Evolutionary conservation across 768 basidiomycete genomes (phyloP).

Genomic region (Inosperma sp.): DNA sequence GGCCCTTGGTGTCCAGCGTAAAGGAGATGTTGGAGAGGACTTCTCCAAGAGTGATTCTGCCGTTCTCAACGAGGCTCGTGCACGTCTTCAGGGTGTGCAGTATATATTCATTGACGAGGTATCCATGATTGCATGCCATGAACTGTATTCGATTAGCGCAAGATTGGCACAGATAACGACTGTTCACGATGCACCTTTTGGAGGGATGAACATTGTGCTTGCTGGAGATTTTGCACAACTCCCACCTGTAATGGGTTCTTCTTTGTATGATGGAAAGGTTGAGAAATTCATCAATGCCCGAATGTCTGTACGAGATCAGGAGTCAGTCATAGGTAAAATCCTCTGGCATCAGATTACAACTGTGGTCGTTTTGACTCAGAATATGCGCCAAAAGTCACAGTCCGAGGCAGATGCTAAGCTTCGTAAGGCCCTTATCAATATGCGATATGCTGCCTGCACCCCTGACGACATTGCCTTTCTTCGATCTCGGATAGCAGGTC

Average conservation of each 20-base stretch:
- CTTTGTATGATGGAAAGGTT: constrained; percentile 13
- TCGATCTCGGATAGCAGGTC: constrained; percentile 20
- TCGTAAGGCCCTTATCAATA: constrained; percentile 27
- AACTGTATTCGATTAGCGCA: constrained; percentile 28
- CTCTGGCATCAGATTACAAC: constrained; percentile 34
- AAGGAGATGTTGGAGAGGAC: neutral
- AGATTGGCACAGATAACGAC: constrained; percentile 20
- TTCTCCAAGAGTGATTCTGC: neutral
- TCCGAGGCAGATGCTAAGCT: constrained; percentile 23
- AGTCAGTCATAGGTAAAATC: constrained; percentile 23
- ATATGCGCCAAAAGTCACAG: constrained; percentile 29
- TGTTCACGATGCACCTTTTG: constrained; percentile 23
- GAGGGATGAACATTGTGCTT: constrained; percentile 40
- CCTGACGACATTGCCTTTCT: constrained; percentile 23
- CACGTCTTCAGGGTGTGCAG: constrained; percentile 27
- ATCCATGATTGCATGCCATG: constrained; percentile 37
- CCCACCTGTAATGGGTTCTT: constrained; percentile 27
- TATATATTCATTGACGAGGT: constrained; percentile 43
- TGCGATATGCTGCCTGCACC: constrained; percentile 32
- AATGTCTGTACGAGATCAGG: constrained; percentile 13
- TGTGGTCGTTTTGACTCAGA: constrained; percentile 33
- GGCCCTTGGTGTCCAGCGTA: constrained; percentile 21
- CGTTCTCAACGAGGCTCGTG: constrained; percentile 14
- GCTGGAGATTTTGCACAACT: constrained; percentile 46
- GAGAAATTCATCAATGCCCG: neutral